phyloP scores from a whole-genome alignment of 164 flowering plant genomes.

The Umbellularia californica region DNA sequence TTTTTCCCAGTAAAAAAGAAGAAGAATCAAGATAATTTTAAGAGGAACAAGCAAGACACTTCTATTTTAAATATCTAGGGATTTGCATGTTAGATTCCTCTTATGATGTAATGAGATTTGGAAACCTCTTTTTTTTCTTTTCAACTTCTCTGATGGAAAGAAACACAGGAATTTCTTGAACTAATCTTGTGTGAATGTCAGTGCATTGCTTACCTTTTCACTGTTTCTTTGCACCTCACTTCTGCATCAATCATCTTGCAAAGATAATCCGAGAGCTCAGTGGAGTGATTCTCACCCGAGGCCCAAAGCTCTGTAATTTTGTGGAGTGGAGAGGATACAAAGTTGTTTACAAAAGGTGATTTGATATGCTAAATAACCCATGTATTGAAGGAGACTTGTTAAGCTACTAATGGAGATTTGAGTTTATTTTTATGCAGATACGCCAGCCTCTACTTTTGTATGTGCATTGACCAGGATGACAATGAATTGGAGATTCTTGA shows the following conservation, averaged over 20 bases:
- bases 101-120: background rate
- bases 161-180: background rate
- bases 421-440: constrained; percentile 37
- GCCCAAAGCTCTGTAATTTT: constrained; percentile 90
- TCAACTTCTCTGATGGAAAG: background rate
- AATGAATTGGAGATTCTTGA: constrained; percentile 84
- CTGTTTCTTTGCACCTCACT: background rate
- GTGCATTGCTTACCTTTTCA: background rate
- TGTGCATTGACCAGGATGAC: constrained; percentile 85
- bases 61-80: background rate
- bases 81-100: background rate
- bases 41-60: background rate
- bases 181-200: background rate
- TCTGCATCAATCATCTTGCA: constrained; percentile 1
- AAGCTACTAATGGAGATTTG: background rate
- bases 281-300: constrained; percentile 75
- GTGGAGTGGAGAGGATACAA: constrained; percentile 93
- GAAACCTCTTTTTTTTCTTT: background rate
- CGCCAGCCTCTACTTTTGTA: constrained; percentile 92
- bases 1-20: background rate
- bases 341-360: constrained; percentile 88
- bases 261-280: constrained; percentile 90
- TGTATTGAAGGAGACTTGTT: background rate
- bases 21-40: too few species aligned
- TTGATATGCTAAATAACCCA: background rate